Evolutionary conservation across 2,329 filamentous ascomycete species (phyloP).

Genomic region (Erysiphe neolycopersici): DNA sequence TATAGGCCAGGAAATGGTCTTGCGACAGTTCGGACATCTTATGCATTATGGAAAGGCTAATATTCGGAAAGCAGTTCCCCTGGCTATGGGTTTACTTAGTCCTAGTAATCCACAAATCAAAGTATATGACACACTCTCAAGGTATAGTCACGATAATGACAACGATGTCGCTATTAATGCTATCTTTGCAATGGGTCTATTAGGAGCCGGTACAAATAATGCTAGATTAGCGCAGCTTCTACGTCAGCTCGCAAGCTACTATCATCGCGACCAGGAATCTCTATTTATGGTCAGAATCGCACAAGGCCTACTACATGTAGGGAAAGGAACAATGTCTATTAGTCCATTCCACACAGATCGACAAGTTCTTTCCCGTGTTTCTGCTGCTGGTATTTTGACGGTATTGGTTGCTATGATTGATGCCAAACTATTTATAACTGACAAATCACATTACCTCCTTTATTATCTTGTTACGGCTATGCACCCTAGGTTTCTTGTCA

Average conservation of each 20-base stretch:
- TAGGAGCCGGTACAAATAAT: conserved; percentile 94
- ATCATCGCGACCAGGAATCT: conserved; percentile 85
- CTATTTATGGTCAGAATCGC: conserved; percentile 98
- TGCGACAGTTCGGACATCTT: conserved; percentile 87
- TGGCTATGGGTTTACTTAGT: conserved; percentile 90
- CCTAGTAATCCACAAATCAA: conserved; percentile 99
- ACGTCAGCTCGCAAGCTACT: conserved; percentile 88
- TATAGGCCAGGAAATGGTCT: conserved; percentile 93
- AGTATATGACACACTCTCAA: conserved; percentile 90
- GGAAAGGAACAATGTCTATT: conserved; percentile 86
- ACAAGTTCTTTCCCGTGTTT: conserved; percentile 77
- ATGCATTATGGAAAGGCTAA: conserved; percentile 99
- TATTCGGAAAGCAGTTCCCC: conserved; percentile 81
- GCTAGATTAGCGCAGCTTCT: conserved; percentile 84
- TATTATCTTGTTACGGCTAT: conserved; percentile 95
- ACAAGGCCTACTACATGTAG: conserved; percentile 93
- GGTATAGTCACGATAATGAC: conserved; percentile 97
- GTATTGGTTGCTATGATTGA: conserved; percentile 88
- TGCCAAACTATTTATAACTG: conserved; percentile 56
- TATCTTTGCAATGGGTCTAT: conserved; percentile 95
- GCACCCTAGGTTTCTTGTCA: conserved; percentile 89
- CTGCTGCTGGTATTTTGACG: conserved; percentile 66
- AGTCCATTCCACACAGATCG: conserved; percentile 99
- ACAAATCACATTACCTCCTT: conserved; percentile 61
- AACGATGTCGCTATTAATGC: conserved; percentile 95